A percentile compares a stretch with the other conserved stretches of the same genome.
phyloP scores from a whole-genome alignment of 208 protist species.

The Trypanosomatidae sp. region DNA sequence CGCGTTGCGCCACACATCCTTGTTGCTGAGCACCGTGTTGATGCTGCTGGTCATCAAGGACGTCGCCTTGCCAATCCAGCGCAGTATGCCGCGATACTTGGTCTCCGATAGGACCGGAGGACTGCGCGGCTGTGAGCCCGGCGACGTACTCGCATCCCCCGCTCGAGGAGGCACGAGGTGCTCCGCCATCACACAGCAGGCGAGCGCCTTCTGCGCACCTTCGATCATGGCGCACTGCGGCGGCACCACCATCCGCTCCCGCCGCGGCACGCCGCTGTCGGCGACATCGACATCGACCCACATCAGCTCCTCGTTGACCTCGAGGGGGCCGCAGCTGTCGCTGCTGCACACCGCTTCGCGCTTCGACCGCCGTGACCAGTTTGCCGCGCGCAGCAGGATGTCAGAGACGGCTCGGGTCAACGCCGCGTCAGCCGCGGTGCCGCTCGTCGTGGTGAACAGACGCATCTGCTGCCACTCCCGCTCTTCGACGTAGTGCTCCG shows the following conservation, averaged over 20 bases:
- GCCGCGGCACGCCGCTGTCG: slow-evolving; percentile 2
- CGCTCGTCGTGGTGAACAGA: slow-evolving; percentile 41
- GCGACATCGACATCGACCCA: slow-evolving; percentile 5
- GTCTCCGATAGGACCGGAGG: no score
- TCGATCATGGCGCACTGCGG: slow-evolving; percentile 13
- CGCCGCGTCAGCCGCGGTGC: slow-evolving; percentile 8
- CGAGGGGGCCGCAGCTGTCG: not conserved
- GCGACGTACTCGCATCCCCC: no score
- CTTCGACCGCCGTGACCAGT: no score
- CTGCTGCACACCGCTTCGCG: not conserved
- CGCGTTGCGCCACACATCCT: no score
- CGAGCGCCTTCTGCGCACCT: slow-evolving; percentile 44
- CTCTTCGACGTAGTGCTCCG: not conserved
- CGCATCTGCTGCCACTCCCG: slow-evolving; percentile 66
- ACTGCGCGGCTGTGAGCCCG: no score
- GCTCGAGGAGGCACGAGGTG: not conserved
- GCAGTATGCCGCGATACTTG: slow-evolving; percentile 20
- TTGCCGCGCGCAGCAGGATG: slow-evolving; percentile 26
- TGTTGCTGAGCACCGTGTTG: no score
- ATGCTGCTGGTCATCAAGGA: slow-evolving; percentile 6
- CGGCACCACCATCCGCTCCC: slow-evolving; percentile 22
- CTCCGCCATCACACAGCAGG: slow-evolving; percentile 38
- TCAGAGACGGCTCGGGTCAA: slow-evolving; percentile 38
- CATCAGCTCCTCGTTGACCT: not conserved
- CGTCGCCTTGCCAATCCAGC: slow-evolving; percentile 20